These are phyloP conservation scores for Pulveroboletus sp. DNA, from an alignment of 768 basidiomycete species.

Conservation along the genomic window DNA sequence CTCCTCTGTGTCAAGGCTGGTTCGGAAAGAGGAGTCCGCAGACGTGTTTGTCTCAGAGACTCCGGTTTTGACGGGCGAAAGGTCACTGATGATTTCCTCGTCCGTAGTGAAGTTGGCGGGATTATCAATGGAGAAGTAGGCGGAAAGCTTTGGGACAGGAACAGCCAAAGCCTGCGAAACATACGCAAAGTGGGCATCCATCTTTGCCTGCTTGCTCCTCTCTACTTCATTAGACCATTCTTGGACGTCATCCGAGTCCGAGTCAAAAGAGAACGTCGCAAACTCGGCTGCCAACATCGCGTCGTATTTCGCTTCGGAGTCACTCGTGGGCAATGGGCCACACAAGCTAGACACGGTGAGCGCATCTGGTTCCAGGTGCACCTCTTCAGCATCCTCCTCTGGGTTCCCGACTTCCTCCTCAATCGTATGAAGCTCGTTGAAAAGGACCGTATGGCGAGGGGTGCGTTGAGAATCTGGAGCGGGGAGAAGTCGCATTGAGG, in stretches of 20 bases:
- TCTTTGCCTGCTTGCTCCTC: constrained; percentile 6
- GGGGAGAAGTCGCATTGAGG: neutral
- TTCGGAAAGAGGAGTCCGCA: constrained; percentile 7
- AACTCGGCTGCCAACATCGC: constrained; percentile 9
- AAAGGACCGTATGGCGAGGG: neutral
- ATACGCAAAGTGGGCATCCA: constrained; percentile 13
- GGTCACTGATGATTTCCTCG: neutral
- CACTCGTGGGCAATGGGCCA: neutral
- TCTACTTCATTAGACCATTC: constrained; percentile 16
- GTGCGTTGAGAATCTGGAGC: neutral
- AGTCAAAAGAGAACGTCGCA: constrained; percentile 7
- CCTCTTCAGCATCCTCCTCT: neutral
- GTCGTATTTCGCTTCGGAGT: constrained; percentile 7
- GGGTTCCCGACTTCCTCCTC: neutral
- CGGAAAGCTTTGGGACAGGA: constrained; percentile 10
- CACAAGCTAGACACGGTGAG: neutral
- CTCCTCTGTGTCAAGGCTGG: constrained; percentile 2
- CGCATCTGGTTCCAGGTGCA: neutral
- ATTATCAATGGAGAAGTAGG: neutral
- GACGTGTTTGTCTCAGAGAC: constrained; percentile 2
- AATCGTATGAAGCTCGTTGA: neutral
- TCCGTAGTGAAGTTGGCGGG: neutral
- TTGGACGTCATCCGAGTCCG: constrained; percentile 6
- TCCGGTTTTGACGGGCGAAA: constrained; percentile 3
- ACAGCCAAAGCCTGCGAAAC: constrained; percentile 5